Conservation (phyloP, 2,329 filamentous ascomycete species). For the Claviceps capensis region DNA sequence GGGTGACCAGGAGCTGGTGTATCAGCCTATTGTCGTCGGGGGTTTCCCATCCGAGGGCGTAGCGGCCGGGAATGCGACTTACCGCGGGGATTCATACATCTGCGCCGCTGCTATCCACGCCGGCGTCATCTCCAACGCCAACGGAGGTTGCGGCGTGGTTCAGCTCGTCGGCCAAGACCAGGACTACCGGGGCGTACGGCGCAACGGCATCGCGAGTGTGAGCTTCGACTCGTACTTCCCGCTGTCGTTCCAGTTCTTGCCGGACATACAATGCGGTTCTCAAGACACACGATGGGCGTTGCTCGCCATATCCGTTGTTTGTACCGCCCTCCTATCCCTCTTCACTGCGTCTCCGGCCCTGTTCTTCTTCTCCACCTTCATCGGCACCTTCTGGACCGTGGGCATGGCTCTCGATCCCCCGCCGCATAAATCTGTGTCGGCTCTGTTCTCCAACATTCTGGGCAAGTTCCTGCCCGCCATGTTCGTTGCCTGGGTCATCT, state of each 20-base stretch:
- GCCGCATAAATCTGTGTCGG: slow-evolving; percentile 48
- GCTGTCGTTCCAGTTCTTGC: slow-evolving; percentile 65
- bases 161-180: slow-evolving; percentile 55
- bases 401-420: slow-evolving; percentile 84
- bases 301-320: slow-evolving; percentile 66
- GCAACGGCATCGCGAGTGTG: slow-evolving; percentile 64
- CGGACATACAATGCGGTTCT: slow-evolving; percentile 51
- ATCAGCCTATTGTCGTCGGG: slow-evolving; percentile 54
- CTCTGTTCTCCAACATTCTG: slow-evolving; percentile 62
- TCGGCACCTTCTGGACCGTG: slow-evolving; percentile 77
- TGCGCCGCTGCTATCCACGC: slow-evolving; percentile 77
- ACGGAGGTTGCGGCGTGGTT: slow-evolving; percentile 73
- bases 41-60: slow-evolving; percentile 35
- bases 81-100: slow-evolving; percentile 81
- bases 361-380: slow-evolving; percentile 76
- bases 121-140: slow-evolving; percentile 55
- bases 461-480: slow-evolving; percentile 76
- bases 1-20: slow-evolving; percentile 52
- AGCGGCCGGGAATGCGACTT: slow-evolving; percentile 38
- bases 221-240: slow-evolving; percentile 84
- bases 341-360: slow-evolving; percentile 66
- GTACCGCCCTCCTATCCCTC: slow-evolving; percentile 64
- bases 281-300: slow-evolving; percentile 74
- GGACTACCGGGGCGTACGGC: slow-evolving; percentile 47
- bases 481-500: slow-evolving; percentile 80